Conservation (phyloP, 371 early-diverging fungal genomes). For the Mortierella sp. region DNA sequence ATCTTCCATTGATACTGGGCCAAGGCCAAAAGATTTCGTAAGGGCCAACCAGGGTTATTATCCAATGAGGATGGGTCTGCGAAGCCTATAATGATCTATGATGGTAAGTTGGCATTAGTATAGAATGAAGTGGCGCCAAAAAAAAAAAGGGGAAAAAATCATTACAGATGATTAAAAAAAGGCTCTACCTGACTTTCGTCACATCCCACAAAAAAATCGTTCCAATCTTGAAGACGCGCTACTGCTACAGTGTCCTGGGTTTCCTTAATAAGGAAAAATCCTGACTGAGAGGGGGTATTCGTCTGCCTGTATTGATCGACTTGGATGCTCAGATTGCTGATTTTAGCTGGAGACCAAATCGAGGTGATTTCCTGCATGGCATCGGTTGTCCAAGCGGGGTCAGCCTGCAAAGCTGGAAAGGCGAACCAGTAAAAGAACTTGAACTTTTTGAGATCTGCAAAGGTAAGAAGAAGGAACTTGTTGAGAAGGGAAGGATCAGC, state of each 20-base stretch:
- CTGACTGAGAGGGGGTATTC: slow-evolving; percentile 28
- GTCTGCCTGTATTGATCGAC: slow-evolving; percentile 35
- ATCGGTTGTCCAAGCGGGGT: slow-evolving; percentile 45
- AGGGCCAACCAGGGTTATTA: slow-evolving; percentile 88
- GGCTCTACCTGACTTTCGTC: slow-evolving; percentile 43
- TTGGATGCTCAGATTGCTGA: slow-evolving; percentile 30
- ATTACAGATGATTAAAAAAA: neutral
- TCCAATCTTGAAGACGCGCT: slow-evolving; percentile 63
- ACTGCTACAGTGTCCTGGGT: slow-evolving; percentile 31
- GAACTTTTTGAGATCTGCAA: slow-evolving; percentile 95
- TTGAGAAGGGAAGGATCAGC: slow-evolving; percentile 71
- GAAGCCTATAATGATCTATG: slow-evolving; percentile 75
- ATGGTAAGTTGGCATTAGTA: neutral
- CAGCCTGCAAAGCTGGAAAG: slow-evolving; percentile 83
- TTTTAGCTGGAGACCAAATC: slow-evolving; percentile 30
- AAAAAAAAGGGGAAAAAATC: neutral
- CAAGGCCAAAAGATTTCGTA: slow-evolving; percentile 85
- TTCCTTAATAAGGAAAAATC: slow-evolving; percentile 60
- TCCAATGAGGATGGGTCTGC: slow-evolving; percentile 84
- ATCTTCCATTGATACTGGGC: slow-evolving; percentile 65
- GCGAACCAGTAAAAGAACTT: slow-evolving; percentile 95
- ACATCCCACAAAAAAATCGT: slow-evolving; percentile 56
- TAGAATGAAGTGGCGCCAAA: neutral
- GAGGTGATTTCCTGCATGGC: slow-evolving; percentile 41
- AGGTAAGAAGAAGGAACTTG: slow-evolving; percentile 82